Evolutionary conservation across 352 stramenopile species (phyloP).

Genomic region (Hyaloperonospora arabidopsidis): DNA sequence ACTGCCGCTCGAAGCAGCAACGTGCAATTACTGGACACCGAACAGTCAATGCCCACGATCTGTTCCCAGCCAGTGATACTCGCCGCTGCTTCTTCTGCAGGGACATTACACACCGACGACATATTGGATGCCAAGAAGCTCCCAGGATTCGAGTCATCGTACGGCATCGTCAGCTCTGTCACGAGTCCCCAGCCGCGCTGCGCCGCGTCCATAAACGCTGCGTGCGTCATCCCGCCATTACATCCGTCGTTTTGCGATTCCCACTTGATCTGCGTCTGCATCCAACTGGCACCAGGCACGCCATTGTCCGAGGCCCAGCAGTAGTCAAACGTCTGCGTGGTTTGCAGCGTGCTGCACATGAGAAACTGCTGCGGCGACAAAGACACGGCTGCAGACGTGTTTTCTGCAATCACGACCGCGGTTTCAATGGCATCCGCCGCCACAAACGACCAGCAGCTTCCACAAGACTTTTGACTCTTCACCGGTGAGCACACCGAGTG

Average conservation of each 20-base stretch:
- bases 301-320: conserved; percentile 54
- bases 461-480: conserved; percentile 77
- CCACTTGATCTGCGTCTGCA: conserved; percentile 62
- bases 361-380: conserved; percentile 76
- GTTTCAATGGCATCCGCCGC: conserved; percentile 75
- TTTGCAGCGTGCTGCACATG: conserved; percentile 54
- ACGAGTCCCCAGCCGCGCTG: conserved; percentile 56
- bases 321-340: conserved; percentile 68
- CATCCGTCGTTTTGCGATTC: conserved; percentile 70
- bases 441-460: conserved; percentile 77
- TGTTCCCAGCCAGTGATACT: conserved; percentile 70
- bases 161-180: conserved; percentile 67
- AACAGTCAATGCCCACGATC: conserved; percentile 54
- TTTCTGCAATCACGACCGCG: conserved; percentile 58
- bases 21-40: conserved; percentile 39
- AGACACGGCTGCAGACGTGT: conserved; percentile 43
- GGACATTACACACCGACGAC: conserved; percentile 30
- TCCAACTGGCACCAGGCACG: conserved; percentile 47
- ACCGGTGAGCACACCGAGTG: conserved; percentile 59
- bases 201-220: conserved; percentile 66
- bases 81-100: conserved; percentile 38
- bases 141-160: conserved; percentile 44
- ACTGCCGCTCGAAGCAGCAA: conserved; percentile 49
- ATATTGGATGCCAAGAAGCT: conserved; percentile 23
- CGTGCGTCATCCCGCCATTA: conserved; percentile 78